Percentiles rank a stretch among this genome's conserved stretches.
These are phyloP conservation scores for Huntiella moniliformis DNA, from an alignment of 2,329 filamentous ascomycete genomes.

Conservation along the genomic window DNA sequence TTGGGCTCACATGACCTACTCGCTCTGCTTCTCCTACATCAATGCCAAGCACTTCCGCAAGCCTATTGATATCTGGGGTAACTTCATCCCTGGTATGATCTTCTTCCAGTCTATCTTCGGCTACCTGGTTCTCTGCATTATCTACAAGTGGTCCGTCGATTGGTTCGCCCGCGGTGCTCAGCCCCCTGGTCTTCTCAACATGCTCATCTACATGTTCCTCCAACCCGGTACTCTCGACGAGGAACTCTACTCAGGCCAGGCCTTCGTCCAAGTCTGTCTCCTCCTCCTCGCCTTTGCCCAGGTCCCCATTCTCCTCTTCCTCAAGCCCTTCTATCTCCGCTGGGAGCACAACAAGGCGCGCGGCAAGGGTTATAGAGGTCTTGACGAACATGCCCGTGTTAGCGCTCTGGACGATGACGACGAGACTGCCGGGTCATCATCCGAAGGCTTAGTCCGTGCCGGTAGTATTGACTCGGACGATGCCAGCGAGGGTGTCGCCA, in stretches of 20 bases:
- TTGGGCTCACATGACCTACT: constrained; percentile 98
- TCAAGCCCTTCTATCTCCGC: constrained; percentile 90
- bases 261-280: constrained; percentile 53
- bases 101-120: constrained; percentile 99
- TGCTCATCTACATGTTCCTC: constrained; percentile 99
- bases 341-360: constrained; percentile 83
- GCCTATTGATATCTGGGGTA: constrained; percentile 89
- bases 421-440: constrained; percentile 27
- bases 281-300: constrained; percentile 68
- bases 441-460: constrained; percentile 18
- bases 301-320: constrained; percentile 76
- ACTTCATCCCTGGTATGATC: constrained; percentile 95
- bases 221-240: constrained; percentile 59
- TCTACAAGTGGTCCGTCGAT: constrained; percentile 94
- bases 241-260: constrained; percentile 62
- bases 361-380: constrained; percentile 75
- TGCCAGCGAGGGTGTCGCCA: constrained; percentile 65
- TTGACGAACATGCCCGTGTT: constrained; percentile 74
- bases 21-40: constrained; percentile 76
- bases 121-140: constrained; percentile 79
- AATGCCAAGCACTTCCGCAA: constrained; percentile 92
- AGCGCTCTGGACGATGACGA: constrained; percentile 84
- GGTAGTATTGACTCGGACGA: constrained; percentile 27
- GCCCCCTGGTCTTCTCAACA: constrained; percentile 84
- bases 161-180: constrained; percentile 46